Base-by-base conservation (phyloP, 805 yeast genomes). In the Teunomyces atbi region DNA sequence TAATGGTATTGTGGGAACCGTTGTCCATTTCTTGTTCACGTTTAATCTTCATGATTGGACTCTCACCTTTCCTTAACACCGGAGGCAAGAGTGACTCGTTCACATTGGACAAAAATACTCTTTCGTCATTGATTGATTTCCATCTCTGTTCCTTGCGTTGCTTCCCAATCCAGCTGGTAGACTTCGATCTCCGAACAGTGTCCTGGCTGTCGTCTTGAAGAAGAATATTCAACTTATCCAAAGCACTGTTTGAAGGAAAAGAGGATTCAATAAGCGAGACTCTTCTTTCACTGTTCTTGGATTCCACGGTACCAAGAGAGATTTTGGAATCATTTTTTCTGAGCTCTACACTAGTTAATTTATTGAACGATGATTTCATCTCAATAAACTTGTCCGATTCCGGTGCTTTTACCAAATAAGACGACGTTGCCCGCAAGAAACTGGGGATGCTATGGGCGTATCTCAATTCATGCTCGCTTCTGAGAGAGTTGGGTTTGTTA, bases 11-110 rank as follows among this genome's bases (percentile, higher is more conserved):
- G 10, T 36, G 39, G 7, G 39, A 36, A 5, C 28, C 39, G 15
- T 13, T 26, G 38, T 19, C 23, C 19, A 38, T 18, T n/a, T 45
- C 49, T 37, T 46, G 50, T 41, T 54, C 52, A 13, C 68, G 46
- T 45, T 60, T 59, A 4, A 54, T 44, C 37, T 58, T 58, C 56
- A 63, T 52, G 1, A 66, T 66, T 0, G 65, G 68, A 39, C 68
- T 63, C 41, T 62, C 67, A 2, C 69, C 65, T 18, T 52, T 58
- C 46, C 58, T 63, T 26, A 68, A 52, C 1, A 68, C 71, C 2
- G 72, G 53, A 6, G 73, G 73, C 16, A 68, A 50, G 19, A 68
- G 54, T 5, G 57, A 54, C 44, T 65, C 65, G 51, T 61, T 61
- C 8, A 68, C 61, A 18, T 59, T 58, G n/a, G 57, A 47, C 11